A percentile compares a stretch with the other conserved stretches of the same genome.
Evolutionary conservation across 2,329 filamentous ascomycete species (phyloP).

Genomic region (Colletotrichum aenigma): DNA sequence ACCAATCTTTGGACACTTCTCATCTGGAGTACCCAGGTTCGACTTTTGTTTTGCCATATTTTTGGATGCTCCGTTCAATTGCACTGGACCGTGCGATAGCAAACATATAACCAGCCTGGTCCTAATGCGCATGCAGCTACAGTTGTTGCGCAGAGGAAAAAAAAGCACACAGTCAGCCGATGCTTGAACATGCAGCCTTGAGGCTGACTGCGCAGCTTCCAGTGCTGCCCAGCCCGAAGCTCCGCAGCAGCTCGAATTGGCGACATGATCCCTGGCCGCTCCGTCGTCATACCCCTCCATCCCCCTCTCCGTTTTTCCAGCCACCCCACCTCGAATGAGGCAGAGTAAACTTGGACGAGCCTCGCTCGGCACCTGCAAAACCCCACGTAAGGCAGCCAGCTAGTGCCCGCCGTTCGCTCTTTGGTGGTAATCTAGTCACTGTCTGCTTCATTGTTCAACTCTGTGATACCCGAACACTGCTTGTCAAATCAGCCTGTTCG

Average conservation of each 20-base stretch:
- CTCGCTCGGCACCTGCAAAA: neutral
- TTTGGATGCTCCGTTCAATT: neutral
- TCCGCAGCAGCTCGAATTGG: neutral
- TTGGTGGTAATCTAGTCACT: neutral
- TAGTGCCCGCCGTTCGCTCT: neutral
- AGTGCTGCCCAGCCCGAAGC: neutral
- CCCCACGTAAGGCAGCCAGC: neutral
- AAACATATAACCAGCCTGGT: neutral
- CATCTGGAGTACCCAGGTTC: conserved; percentile 28
- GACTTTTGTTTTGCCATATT: conserved; percentile 21
- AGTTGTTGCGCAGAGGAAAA: neutral
- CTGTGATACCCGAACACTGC: neutral
- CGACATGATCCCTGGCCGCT: neutral
- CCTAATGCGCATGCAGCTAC: neutral
- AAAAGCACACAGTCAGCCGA: neutral
- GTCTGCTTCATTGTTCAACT: neutral
- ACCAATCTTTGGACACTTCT: conserved; percentile 40
- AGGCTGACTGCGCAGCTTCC: neutral
- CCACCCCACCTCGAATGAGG: neutral
- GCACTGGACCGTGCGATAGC: neutral
- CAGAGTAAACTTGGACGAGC: neutral
- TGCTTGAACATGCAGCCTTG: neutral
- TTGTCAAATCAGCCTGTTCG: neutral
- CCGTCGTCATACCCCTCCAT: conserved; percentile 18
- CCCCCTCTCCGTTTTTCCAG: neutral